A percentile compares a stretch with the other conserved stretches of the same genome.
phyloP scores from a whole-genome alignment of 2,329 filamentous ascomycete species.

The Penicillium fuscoglaucum region DNA sequence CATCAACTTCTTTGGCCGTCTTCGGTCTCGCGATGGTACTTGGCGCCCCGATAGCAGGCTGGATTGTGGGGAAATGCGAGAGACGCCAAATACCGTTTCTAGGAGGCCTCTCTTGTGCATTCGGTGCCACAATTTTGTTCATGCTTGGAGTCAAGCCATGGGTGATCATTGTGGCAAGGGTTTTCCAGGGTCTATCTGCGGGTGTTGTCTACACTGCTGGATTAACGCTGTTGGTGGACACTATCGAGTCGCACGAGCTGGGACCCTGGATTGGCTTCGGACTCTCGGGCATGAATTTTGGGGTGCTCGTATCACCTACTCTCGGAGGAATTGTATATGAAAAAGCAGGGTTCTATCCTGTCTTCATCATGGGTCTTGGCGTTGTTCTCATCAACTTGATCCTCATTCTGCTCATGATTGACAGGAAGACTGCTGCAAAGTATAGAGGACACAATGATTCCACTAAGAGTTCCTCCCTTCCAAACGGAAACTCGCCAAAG shows the following conservation, averaged over 20 bases:
- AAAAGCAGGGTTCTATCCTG: constrained; percentile 8
- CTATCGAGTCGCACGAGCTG: constrained; percentile 11
- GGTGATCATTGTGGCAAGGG: constrained; percentile 10
- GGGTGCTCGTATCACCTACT: constrained; percentile 7
- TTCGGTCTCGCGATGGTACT: constrained; percentile 8
- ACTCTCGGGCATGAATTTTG: constrained; percentile 10
- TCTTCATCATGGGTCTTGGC: constrained; percentile 5
- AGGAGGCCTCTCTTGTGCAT: constrained; percentile 4
- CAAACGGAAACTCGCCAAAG: background rate
- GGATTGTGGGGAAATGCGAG: constrained; percentile 1
- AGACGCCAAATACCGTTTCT: constrained; percentile 6
- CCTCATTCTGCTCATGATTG: constrained; percentile 8
- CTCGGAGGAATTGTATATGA: constrained; percentile 12
- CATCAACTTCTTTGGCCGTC: constrained; percentile 1
- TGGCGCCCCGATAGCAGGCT: constrained; percentile 7
- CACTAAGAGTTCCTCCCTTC: background rate
- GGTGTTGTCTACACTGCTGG: constrained; percentile 7
- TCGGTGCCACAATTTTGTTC: background rate
- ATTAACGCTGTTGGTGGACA: constrained; percentile 11
- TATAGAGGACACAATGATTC: background rate
- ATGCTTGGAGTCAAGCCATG: constrained; percentile 3
- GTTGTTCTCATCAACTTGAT: constrained; percentile 3
- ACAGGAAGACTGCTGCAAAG: background rate
- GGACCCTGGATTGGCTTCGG: constrained; percentile 12
- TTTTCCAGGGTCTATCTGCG: constrained; percentile 8